Conservation (phyloP, 176 grass and related monocot genomes). For the Raddia distichophylla region DNA sequence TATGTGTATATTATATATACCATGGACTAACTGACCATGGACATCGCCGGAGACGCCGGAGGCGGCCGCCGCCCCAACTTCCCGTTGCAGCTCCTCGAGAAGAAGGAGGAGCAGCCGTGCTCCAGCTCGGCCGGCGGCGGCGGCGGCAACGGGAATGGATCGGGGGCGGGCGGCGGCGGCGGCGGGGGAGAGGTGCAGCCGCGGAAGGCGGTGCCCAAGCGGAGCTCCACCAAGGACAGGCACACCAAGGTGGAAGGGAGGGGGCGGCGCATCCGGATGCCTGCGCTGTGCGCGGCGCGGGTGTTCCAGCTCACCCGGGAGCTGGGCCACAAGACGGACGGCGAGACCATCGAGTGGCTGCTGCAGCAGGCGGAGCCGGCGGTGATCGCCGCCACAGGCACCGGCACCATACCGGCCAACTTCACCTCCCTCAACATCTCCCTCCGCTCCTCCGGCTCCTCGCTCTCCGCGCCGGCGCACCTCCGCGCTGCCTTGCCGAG, state of each 20-base stretch:
- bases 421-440: conserved; percentile 98
- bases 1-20: conserved; percentile 47
- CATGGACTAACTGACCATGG: conserved; percentile 61
- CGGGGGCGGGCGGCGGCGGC: conserved; percentile 15
- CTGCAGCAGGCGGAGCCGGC: conserved; percentile 97
- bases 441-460: conserved; percentile 86
- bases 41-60: conserved; percentile 60
- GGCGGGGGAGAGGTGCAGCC: conserved; percentile 43
- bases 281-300: conserved; percentile 84
- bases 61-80: conserved; percentile 80
- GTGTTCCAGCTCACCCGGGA: conserved; percentile 97
- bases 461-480: conserved; percentile 73
- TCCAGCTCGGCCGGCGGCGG: conserved; percentile 60
- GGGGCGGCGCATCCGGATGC: conserved; percentile 92
- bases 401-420: conserved; percentile 95
- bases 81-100: conserved; percentile 84
- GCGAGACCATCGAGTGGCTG: conserved; percentile 99
- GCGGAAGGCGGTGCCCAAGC: conserved; percentile 67
- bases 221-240: conserved; percentile 87
- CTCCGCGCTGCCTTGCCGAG: conserved; percentile 54
- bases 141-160: conserved; percentile 50
- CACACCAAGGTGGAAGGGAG: conserved; percentile 96
- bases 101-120: conserved; percentile 84
- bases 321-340: conserved; percentile 96
- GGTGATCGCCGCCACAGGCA: conserved; percentile 93